Base-by-base conservation (phyloP, 805 yeast species). In the Candida incommunis region DNA sequence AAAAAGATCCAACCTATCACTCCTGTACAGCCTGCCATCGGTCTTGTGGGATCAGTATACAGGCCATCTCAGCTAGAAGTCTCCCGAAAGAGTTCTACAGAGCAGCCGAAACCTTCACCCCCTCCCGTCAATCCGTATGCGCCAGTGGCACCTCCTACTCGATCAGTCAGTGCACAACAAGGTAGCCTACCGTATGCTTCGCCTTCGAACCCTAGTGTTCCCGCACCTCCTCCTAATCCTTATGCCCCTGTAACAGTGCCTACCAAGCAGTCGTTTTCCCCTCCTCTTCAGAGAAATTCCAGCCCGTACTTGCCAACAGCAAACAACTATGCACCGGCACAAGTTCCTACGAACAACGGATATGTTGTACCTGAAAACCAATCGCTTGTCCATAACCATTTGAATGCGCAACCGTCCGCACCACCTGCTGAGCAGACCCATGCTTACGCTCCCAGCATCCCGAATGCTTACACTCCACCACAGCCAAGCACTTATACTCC, bases 41-140 rank as follows among this genome's bases (percentile, higher is more conserved):
- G 26, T 15, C 44, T 20, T 21, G 25, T 27, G 21, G 42, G 27
- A 26, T 22, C 40, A 11, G 43, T 21, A 18, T 22, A 34, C 13
- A n/a, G 41, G 26, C 15, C 43, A 21, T 41, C 41, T n/a, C 49
- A 44, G 16, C 31, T 11, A n/a, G 27, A 23, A 37, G 22, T 22
- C 11, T 11, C 42, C n/a, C 49, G 42, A 44, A 51, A 20, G 43
- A 47, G 41, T 48, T 43, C 23, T 16, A 26, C 29, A 46, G 49
- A 34, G 44, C 54, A 23, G 22, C 23, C 13, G 11, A 27, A 18
- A 48, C 48, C 51, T 13, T 11, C 37, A 16, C 37, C 50, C 16
- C 57, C 55, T 23, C 54, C 58, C 9, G 50, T 53, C 2, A 67
- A 64, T 43, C 67, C 68, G 21, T 65, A 64, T 47, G 60, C 61